Conservation (phyloP, 1,139 yeast species). For the Candida sp. region DNA sequence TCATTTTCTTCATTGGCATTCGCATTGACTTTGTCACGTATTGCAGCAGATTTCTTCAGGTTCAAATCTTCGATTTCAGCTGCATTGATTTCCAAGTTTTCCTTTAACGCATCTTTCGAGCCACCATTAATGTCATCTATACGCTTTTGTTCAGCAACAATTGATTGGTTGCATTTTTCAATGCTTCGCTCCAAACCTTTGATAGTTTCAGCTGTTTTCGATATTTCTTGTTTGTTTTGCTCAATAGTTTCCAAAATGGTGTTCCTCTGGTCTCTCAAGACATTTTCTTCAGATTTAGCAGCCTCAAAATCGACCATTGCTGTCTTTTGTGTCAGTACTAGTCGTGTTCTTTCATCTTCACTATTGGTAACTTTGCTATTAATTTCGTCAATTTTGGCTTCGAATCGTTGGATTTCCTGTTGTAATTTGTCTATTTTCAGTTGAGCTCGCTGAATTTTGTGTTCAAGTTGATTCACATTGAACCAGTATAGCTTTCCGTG, state of each 20-base stretch:
- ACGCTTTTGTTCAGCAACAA: conserved; percentile 27
- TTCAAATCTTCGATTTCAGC: conserved; percentile 11
- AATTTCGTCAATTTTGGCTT: conserved; percentile 14
- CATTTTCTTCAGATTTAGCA: conserved; percentile 4
- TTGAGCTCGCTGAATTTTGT: conserved; percentile 17
- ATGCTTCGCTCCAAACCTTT: conserved; percentile 23
- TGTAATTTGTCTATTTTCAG: conserved; percentile 15
- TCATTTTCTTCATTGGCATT: conserved; percentile 5
- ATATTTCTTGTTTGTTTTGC: conserved; percentile 8
- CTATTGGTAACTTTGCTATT: conserved; percentile 15
- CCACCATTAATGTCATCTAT: conserved; percentile 40
- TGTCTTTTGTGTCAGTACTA: conserved; percentile 4
- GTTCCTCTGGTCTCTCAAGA: conserved; percentile 13
- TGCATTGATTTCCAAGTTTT: conserved; percentile 11
- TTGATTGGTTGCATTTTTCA: conserved; percentile 12
- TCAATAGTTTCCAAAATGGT: conserved; percentile 8
- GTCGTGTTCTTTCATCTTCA: conserved; percentile 13
- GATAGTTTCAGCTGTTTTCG: conserved; percentile 20
- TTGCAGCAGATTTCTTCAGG: conserved; percentile 7
- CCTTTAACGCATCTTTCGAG: conserved; percentile 25
- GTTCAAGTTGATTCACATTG: conserved; percentile 41
- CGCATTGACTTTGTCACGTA: conserved; percentile 4
- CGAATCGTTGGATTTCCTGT: conserved; percentile 10
- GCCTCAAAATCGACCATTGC: conserved; percentile 12
- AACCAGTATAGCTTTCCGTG: conserved; percentile 70